Evolutionary conservation across 768 basidiomycete genomes (phyloP), one percentile per base, ranked within the genome.

Genomic region (Cystobasidium onofrii): DNA sequence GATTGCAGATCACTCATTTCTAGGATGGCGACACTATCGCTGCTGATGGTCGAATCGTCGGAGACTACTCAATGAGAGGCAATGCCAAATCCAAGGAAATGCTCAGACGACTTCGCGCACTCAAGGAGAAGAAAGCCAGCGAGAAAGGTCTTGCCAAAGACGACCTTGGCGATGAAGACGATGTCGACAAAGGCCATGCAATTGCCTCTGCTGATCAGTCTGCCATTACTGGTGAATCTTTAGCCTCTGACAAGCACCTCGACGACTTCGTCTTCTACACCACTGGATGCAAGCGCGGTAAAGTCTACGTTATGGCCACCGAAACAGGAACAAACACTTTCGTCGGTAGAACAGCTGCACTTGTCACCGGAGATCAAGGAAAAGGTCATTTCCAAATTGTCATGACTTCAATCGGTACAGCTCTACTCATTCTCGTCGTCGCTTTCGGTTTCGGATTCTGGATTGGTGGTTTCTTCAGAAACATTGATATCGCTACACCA

Each of bases 301-400:
- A 80, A 65, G 76, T 70, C n/a, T 83, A 82, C 76, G 80, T 79
- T 10, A 65, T 85, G 12, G 84, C 83, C 7, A 81, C 79, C 54
- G 77, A 78, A 1, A 75, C 80, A 6, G 84, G 84, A 1, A 82
- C 81, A 72, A 78, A 81, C 54, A 81, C 81, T 17, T 85, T 85
- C 75, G 84, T 85, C 41, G 84, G 84, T 12, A 78, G 78, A 36
- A 85, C 84, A 0, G 84, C 84, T n/a, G 76, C 80, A 39, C 79
- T 85, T 54, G 84, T 85, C 54, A 83, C 78, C 43, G 78, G 80
- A 76, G 67, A 76, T 77, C 76, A 41, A 70, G 83, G 82, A 27
- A 80, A 78, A 18, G 84, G 84, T 18, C 84, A 85, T 75, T 84
- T 85, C 81, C 82, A 85, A 60, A 80, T 81, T 50, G 83, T 84